Conservation (phyloP, 768 basidiomycete genomes). For the Russula lepida region DNA sequence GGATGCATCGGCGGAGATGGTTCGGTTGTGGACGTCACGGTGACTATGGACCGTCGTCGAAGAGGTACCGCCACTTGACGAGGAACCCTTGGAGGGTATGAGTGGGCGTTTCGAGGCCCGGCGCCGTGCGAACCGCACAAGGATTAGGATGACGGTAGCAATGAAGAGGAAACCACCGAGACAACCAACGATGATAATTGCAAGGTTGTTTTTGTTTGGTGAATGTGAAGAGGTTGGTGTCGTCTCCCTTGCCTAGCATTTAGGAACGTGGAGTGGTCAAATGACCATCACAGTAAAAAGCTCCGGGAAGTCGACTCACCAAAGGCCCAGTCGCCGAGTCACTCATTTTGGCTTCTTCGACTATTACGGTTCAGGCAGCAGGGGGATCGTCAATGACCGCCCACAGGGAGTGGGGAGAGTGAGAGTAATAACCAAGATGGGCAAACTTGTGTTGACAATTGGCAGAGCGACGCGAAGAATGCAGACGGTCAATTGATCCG, state of each 20-base stretch:
- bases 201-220: constrained; percentile 6
- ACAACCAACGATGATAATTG: constrained; percentile 14
- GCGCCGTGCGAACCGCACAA: constrained; percentile 15
- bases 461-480: neutral
- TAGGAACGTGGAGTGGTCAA: constrained; percentile 11
- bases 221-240: neutral
- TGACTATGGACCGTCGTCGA: constrained; percentile 3
- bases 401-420: neutral
- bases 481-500: neutral
- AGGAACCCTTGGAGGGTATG: neutral
- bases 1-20: constrained; percentile 16
- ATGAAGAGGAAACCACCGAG: constrained; percentile 17
- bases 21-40: constrained; percentile 10
- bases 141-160: constrained; percentile 9
- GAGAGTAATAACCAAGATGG: neutral
- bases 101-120: constrained; percentile 1
- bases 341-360: constrained; percentile 4
- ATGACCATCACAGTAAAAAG: constrained; percentile 1
- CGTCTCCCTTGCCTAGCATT: neutral
- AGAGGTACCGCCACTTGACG: neutral
- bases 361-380: neutral
- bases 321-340: neutral
- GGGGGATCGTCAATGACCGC: neutral
- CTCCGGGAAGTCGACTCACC: constrained; percentile 1
- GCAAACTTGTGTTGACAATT: neutral